phyloP scores from a whole-genome alignment of 352 stramenopile species.

The Pythium coloratum region DNA sequence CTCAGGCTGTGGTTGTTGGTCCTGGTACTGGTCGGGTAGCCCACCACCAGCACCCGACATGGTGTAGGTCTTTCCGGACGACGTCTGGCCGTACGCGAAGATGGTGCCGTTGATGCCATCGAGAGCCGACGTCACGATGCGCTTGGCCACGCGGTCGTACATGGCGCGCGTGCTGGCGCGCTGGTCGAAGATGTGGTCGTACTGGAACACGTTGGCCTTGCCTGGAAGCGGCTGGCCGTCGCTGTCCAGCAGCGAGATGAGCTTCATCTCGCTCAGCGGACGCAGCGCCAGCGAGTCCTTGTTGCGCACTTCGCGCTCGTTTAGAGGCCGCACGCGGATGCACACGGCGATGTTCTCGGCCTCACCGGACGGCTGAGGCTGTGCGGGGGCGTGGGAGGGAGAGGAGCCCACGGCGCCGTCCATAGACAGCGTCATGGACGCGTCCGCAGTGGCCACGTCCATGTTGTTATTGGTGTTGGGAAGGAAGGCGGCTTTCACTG shows the following conservation, averaged over 20 bases:
- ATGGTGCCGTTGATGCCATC: slow-evolving; percentile 86
- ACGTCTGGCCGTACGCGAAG: slow-evolving; percentile 97
- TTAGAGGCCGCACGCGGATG: slow-evolving; percentile 79
- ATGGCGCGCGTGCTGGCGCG: slow-evolving; percentile 48
- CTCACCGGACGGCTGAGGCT: slow-evolving; percentile 17
- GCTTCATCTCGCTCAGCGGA: slow-evolving; percentile 41
- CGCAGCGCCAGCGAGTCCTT: slow-evolving; percentile 49
- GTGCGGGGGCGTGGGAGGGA: background rate
- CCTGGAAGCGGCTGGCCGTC: slow-evolving; percentile 51
- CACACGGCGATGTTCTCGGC: slow-evolving; percentile 81
- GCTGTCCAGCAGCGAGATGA: slow-evolving; percentile 58
- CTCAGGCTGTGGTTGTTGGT: slow-evolving; percentile 17
- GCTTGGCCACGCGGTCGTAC: slow-evolving; percentile 58
- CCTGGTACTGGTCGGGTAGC: slow-evolving; percentile 24
- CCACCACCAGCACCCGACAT: slow-evolving; percentile 88
- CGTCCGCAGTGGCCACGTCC: background rate
- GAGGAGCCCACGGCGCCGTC: background rate
- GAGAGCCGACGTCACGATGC: slow-evolving; percentile 75
- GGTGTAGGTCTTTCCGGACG: slow-evolving; percentile 95
- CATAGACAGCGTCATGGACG: slow-evolving; percentile 3
- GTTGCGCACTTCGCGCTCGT: slow-evolving; percentile 57
- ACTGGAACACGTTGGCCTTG: slow-evolving; percentile 77
- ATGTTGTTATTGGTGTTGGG: slow-evolving; percentile 4
- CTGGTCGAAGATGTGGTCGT: slow-evolving; percentile 79
- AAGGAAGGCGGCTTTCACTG: background rate